Evolutionary conservation across 106 monocot genomes (phyloP), one percentile per base, ranked within the genome.

Genomic region (Platanthera zijinensis): DNA sequence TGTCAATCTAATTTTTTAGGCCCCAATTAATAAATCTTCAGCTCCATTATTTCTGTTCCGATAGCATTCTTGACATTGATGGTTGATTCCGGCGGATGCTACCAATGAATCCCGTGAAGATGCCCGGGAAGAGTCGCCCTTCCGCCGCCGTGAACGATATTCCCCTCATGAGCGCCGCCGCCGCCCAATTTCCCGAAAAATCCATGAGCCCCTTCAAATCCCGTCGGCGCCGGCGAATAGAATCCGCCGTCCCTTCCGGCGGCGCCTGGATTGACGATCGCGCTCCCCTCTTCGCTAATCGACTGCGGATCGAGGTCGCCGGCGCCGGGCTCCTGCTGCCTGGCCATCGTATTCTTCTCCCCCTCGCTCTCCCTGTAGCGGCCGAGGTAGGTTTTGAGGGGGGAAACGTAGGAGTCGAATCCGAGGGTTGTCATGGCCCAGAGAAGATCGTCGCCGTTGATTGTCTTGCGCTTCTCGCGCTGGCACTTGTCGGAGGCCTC

Each of bases 401-500:
- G 85, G 10, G 9, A 75, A 6, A 85, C 82, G 32, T 85, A 85
- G 63, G 75, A 62, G 25, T 85, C 82, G 61, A 85, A 85, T 0
- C 85, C 85, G 17, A 85, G 76, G 6, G 85, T 82, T n/a, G 87
- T 87, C 90, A 90, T 90, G 48, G 90, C 90, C 84, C 87, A 90
- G 15, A 90, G 80, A 13, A 90, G 84, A 50, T 90, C 90, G 57
- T 90, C 90, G 6, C 87, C 90, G 50, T 90, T 90, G 72, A 90
- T 85, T 5, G 90, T 90, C 83, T 90, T 90, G 10, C 90, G 32
- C 80, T 90, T 90, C 80, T 90, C 90, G 3, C 90, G 56, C 76
- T 90, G 90, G 80, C 90, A 90, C 80, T 90, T 90, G 64, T 90
- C 90, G 25, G 87, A 87, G 30, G 90, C 90, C 72, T 90, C 90